These are phyloP conservation scores for Melanogaster broomeanus DNA, from an alignment of 768 basidiomycete genomes.

Conservation along the genomic window DNA sequence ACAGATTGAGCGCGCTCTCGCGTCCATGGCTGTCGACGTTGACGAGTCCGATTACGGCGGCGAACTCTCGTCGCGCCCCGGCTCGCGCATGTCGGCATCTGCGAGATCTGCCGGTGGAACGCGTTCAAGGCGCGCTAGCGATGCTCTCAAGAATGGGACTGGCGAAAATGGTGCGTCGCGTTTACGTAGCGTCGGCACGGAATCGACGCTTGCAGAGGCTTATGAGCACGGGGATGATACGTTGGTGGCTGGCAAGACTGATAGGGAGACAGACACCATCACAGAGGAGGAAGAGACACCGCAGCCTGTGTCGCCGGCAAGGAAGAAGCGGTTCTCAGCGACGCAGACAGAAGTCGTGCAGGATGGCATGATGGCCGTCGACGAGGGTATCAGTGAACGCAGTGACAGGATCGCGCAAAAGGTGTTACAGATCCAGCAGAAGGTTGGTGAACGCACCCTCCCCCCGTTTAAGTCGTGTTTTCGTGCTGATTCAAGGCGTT, in stretches of 20 bases:
- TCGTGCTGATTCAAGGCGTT: constrained; percentile 6
- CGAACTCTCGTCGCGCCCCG: constrained; percentile 59
- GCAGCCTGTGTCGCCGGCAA: constrained; percentile 42
- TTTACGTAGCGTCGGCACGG: constrained; percentile 74
- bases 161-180: constrained; percentile 33
- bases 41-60: constrained; percentile 69
- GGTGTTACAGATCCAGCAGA: constrained; percentile 87
- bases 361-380: constrained; percentile 84
- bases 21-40: constrained; percentile 80
- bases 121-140: constrained; percentile 62
- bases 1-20: constrained; percentile 85
- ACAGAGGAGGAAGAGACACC: constrained; percentile 56
- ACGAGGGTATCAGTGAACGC: constrained; percentile 80
- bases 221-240: constrained; percentile 49
- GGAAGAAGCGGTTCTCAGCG: constrained; percentile 82
- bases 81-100: constrained; percentile 63
- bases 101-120: constrained; percentile 46
- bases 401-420: constrained; percentile 89
- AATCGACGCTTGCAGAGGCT: constrained; percentile 76
- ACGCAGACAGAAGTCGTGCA: constrained; percentile 62
- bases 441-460: constrained; percentile 57
- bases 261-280: constrained; percentile 54
- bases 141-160: constrained; percentile 47
- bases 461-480: background rate
- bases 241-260: constrained; percentile 35